phyloP scores from a whole-genome alignment of 2,329 filamentous ascomycete genomes.

The Hymenoscyphus repandus region DNA sequence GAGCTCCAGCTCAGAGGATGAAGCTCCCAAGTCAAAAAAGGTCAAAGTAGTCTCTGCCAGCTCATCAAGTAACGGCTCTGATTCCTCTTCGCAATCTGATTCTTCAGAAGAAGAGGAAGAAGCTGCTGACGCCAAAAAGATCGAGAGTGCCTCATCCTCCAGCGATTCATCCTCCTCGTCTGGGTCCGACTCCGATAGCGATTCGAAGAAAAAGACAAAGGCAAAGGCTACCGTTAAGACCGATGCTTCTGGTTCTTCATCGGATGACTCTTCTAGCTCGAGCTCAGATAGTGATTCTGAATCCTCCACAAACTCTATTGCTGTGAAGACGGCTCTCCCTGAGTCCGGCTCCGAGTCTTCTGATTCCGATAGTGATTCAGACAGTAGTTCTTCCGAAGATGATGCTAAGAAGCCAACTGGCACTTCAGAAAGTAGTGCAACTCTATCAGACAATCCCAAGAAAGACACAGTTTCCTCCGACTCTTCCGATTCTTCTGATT shows the following conservation, averaged over 20 bases:
- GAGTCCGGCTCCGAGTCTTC: slow-evolving; percentile 31
- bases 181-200: slow-evolving; percentile 27
- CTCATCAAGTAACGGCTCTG: slow-evolving; percentile 26
- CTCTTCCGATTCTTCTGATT: slow-evolving; percentile 17
- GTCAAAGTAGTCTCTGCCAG: slow-evolving; percentile 35
- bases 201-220: slow-evolving; percentile 41
- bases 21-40: slow-evolving; percentile 49
- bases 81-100: slow-evolving; percentile 31
- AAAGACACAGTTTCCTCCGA: slow-evolving; percentile 18
- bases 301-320: slow-evolving; percentile 24
- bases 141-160: slow-evolving; percentile 20
- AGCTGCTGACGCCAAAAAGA: slow-evolving; percentile 7
- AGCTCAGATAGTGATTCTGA: slow-evolving; percentile 24
- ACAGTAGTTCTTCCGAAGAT: slow-evolving; percentile 39
- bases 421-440: slow-evolving; percentile 30
- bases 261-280: slow-evolving; percentile 30
- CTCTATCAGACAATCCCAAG: slow-evolving; percentile 27
- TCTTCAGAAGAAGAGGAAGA: slow-evolving; percentile 30
- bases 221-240: slow-evolving; percentile 38
- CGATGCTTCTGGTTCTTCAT: slow-evolving; percentile 22
- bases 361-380: slow-evolving; percentile 35
- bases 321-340: slow-evolving; percentile 27
- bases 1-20: slow-evolving; percentile 42
- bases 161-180: slow-evolving; percentile 22
- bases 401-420: slow-evolving; percentile 36